A percentile compares a stretch with the other conserved stretches of the same genome.
phyloP scores from a whole-genome alignment of 331 rosid species.

The Phaseolus coccineus region DNA sequence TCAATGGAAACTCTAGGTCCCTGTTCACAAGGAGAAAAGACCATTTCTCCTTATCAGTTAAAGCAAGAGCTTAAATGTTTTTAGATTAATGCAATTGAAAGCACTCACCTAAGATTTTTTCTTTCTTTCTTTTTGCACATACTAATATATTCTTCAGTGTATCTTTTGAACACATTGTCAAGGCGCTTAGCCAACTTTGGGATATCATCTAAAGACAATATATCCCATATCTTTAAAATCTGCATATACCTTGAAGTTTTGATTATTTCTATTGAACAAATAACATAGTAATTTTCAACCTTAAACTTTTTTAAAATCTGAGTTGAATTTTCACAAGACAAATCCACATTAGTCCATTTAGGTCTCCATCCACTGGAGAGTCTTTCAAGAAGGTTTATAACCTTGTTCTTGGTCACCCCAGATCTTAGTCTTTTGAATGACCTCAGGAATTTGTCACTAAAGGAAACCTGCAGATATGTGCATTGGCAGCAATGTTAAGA shows the following conservation, averaged over 20 bases:
- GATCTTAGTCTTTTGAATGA: conserved; percentile 59
- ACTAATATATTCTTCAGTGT: conserved; percentile 52
- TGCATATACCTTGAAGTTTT: conserved; percentile 50
- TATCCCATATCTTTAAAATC: conserved; percentile 70
- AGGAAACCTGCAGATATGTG: conserved; percentile 55
- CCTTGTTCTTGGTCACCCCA: conserved; percentile 42
- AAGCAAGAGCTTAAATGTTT: background rate
- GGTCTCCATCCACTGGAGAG: conserved; percentile 75
- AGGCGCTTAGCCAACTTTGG: conserved; percentile 46
- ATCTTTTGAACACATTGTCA: conserved; percentile 49
- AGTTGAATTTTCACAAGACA: conserved; percentile 45
- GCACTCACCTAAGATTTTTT: conserved; percentile 49
- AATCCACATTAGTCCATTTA: conserved; percentile 3
- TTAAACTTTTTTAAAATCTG: conserved; percentile 54
- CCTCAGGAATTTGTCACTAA: conserved; percentile 56
- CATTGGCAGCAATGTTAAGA: background rate
- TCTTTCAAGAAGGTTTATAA: conserved; percentile 49
- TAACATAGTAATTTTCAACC: conserved; percentile 53
- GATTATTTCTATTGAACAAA: conserved; percentile 61
- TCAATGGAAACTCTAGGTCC: conserved; percentile 51
- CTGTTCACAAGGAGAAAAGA: conserved; percentile 42
- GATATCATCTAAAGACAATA: conserved; percentile 51
- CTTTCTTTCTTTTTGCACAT: conserved; percentile 50
- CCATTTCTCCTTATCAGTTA: background rate
- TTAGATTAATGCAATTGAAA: background rate